phyloP scores from a whole-genome alignment of 768 basidiomycete genomes.

The Cubamyces lactineus region DNA sequence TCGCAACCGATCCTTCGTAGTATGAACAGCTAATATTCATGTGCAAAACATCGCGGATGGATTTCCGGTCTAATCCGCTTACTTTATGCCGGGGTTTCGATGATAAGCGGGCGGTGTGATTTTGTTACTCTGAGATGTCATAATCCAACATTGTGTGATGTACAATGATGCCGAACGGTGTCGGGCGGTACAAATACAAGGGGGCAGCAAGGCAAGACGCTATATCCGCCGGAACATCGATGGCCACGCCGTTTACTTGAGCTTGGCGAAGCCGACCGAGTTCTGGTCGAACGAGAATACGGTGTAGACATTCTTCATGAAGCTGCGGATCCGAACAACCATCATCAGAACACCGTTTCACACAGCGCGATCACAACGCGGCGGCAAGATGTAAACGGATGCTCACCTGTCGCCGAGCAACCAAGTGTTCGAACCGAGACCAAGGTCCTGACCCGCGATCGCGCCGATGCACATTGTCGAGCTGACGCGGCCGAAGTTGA shows the following conservation, averaged over 20 bases:
- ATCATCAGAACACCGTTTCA: not conserved
- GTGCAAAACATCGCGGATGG: too few species aligned
- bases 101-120: too few species aligned
- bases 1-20: not conserved
- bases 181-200: not conserved
- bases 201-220: not conserved
- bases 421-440: slow-evolving; percentile 29
- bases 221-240: not conserved
- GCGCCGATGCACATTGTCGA: slow-evolving; percentile 31
- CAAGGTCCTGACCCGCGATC: slow-evolving; percentile 29
- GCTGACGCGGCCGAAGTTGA: slow-evolving; percentile 31
- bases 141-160: not conserved
- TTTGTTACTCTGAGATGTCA: too few species aligned
- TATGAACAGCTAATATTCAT: not conserved
- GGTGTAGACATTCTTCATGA: slow-evolving; percentile 35
- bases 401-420: slow-evolving; percentile 28
- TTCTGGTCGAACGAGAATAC: slow-evolving; percentile 32
- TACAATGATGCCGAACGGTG: not conserved
- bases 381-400: not conserved
- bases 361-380: too few species aligned
- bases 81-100: too few species aligned
- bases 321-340: slow-evolving; percentile 5
- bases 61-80: too few species aligned
- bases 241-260: slow-evolving; percentile 7
- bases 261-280: slow-evolving; percentile 31